Base-by-base conservation (phyloP, 106 monocot genomes). In the Allium sativum region DNA sequence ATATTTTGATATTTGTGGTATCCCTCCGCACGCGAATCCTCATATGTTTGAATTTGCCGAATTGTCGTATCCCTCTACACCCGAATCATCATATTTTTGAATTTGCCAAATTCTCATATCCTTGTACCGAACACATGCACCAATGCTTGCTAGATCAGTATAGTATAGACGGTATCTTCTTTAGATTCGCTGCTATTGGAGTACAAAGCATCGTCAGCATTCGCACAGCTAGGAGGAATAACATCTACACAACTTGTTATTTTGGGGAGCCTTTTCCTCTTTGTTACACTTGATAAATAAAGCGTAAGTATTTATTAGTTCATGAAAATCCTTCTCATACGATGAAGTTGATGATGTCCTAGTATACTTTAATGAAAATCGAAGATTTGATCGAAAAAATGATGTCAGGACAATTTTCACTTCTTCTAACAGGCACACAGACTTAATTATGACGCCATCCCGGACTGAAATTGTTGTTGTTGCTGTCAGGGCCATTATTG, bases 401-500 rank as follows among this genome's bases (percentile, higher is more conserved):
- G 96, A 80, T 41, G 91, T 90, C 54, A 87, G 62, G 56, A 96
- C 66, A 64, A 76, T 64, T 55, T 74, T 70, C 72, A 82, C 74
- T 52, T 80, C 84, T 1, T 68, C 53, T 46, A 84, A 74, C 84
- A 96, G 84, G 55, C 63, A 73, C 61, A 96, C 54, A 53, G 91
- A 87, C 67, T 91, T 78, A 55, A 84, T 62, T n/a, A n/a, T n/a
- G 66, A 96, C 82, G 67, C 91, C 96, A 66, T 87, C 70, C 42
- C 72, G 77, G 64, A 90, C 96, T 60, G 67, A 74, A 42, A 85
- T 46, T 43, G 96, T 91, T 64, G 96, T 90, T 68, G 96, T 96
- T 61, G 96, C 96, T 45, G 96, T 96, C 68, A 96, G 48, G 58
- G 96, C 96, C 84, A 96, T 96, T 50, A 96, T 53, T 12, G 96